Evolutionary conservation across 495 filamentous ascomycete species (phyloP).

Genomic region (Corynascus novoguineensis): DNA sequence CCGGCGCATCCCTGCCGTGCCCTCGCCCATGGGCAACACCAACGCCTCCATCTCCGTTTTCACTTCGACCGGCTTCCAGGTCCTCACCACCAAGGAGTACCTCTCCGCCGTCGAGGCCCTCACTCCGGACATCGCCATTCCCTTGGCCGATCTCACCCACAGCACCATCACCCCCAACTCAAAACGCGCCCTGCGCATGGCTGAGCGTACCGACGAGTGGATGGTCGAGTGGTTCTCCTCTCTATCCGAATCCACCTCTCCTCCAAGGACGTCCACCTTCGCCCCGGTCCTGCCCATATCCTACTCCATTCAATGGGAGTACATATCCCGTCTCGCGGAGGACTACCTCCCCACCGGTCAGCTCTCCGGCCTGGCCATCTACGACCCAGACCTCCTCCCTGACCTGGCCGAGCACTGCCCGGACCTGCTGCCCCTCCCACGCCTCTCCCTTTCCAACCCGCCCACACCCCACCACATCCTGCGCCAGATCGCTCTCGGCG

Average conservation of each 20-base stretch:
- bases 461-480: slow-evolving; percentile 68
- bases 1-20: slow-evolving; percentile 69
- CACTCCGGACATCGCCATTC: slow-evolving; percentile 74
- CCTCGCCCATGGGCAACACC: slow-evolving; percentile 67
- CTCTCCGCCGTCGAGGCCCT: slow-evolving; percentile 54
- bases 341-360: slow-evolving; percentile 39
- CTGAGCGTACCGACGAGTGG: slow-evolving; percentile 76
- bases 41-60: slow-evolving; percentile 66
- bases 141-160: slow-evolving; percentile 68
- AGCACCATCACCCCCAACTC: slow-evolving; percentile 49
- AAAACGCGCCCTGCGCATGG: slow-evolving; percentile 76
- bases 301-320: slow-evolving; percentile 67
- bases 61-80: slow-evolving; percentile 76
- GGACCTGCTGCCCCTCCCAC: slow-evolving; percentile 53
- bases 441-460: slow-evolving; percentile 64
- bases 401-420: slow-evolving; percentile 54
- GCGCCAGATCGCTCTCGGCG: slow-evolving; percentile 63
- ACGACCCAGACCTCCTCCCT: slow-evolving; percentile 63
- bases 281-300: slow-evolving; percentile 75
- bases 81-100: slow-evolving; percentile 63
- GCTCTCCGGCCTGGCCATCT: slow-evolving; percentile 76
- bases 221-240: slow-evolving; percentile 66
- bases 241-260: slow-evolving; percentile 34
- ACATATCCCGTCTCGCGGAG: slow-evolving; percentile 60
- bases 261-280: slow-evolving; percentile 51